Conservation (phyloP, 192 early-diverging fungal species). For the Coemansia sp. region DNA sequence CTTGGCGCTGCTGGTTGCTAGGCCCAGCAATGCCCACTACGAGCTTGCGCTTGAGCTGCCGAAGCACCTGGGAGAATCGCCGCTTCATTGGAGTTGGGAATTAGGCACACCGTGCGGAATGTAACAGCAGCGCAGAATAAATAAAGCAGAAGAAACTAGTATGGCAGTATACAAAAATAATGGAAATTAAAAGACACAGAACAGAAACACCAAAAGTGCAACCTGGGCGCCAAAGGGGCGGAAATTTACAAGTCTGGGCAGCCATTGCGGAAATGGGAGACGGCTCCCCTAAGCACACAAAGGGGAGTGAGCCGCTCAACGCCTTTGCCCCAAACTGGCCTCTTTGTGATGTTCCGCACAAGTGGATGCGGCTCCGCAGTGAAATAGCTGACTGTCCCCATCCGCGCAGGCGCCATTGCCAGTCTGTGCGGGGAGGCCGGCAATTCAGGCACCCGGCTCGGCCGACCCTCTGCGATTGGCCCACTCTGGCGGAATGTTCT, state of each 20-base stretch:
- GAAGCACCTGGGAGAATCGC: conserved; percentile 42
- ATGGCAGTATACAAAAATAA: conserved; percentile 6
- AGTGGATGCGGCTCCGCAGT: neutral
- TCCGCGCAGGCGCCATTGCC: neutral
- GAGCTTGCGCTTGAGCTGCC: conserved; percentile 47
- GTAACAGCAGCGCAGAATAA: neutral
- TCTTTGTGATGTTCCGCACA: neutral
- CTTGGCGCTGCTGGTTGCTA: conserved; percentile 50
- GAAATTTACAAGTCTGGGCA: conserved; percentile 27
- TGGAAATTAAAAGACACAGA: conserved; percentile 3
- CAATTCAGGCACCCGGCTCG: neutral
- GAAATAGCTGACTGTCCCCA: neutral
- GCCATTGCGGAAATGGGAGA: conserved; percentile 1
- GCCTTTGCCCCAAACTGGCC: neutral
- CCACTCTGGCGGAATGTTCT: neutral
- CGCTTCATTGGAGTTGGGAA: conserved; percentile 35
- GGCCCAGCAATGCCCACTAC: conserved; percentile 49
- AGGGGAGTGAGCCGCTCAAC: neutral
- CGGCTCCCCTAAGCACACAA: neutral
- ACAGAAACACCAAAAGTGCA: conserved; percentile 4
- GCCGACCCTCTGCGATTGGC: neutral
- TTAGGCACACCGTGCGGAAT: neutral
- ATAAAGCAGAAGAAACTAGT: neutral
- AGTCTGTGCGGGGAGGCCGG: neutral
- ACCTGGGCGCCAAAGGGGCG: neutral